Evolutionary conservation across 73 alveolate genomes (phyloP).

Genomic region (Paramecium tetraurelia): DNA sequence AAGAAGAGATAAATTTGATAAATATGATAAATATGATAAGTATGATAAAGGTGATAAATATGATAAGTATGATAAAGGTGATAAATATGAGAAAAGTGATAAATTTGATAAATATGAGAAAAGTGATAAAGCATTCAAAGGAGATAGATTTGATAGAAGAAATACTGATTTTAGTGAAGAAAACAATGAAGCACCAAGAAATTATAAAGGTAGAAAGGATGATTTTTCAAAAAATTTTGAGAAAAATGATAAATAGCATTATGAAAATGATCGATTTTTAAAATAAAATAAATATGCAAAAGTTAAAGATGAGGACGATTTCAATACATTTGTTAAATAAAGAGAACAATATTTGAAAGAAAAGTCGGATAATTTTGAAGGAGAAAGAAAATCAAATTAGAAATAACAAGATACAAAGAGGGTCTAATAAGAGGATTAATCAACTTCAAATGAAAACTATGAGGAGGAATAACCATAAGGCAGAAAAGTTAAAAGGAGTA

Average conservation of each 20-base stretch:
- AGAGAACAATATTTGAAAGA: neutral
- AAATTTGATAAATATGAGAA: neutral
- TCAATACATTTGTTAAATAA: neutral
- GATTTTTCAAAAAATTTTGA: neutral
- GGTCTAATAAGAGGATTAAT: neutral
- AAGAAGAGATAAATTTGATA: neutral
- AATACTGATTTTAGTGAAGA: neutral
- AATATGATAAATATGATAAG: neutral
- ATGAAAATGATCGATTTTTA: neutral
- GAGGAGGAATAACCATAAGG: neutral
- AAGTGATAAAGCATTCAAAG: neutral
- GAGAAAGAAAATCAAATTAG: neutral
- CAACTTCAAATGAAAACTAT: neutral
- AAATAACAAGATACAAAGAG: neutral
- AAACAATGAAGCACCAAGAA: neutral
- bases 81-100: neutral
- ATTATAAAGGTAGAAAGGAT: neutral
- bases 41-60: neutral
- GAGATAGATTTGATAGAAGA: neutral
- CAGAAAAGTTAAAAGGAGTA: neutral
- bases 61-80: neutral
- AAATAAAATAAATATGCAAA: neutral
- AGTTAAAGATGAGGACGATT: neutral
- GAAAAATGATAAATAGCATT: neutral
- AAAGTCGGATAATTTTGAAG: neutral